phyloP scores from a whole-genome alignment of 345 rosid species.

The Cardamine resedifolia region DNA sequence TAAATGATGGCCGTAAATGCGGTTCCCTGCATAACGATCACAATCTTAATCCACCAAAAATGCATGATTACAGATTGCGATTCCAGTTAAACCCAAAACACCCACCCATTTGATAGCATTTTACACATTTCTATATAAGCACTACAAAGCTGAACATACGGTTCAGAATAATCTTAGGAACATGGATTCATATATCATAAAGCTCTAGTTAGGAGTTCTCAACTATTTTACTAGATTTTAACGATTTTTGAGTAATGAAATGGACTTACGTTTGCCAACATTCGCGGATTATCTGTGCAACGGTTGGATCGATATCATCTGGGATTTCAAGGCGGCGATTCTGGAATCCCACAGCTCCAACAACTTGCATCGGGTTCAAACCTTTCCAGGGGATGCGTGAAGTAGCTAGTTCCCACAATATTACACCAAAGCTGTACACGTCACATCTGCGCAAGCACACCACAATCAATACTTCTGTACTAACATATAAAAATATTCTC shows the following conservation, averaged over 20 bases:
- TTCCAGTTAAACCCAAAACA: neutral
- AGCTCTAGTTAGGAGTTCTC: neutral
- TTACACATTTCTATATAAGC: neutral
- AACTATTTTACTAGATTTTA: neutral
- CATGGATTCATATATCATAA: neutral
- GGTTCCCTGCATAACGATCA: constrained; percentile 64
- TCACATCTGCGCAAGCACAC: constrained; percentile 68
- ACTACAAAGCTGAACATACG: constrained; percentile 2
- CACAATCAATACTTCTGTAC: constrained; percentile 18
- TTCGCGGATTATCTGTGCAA: constrained; percentile 75
- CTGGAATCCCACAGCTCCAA: constrained; percentile 99
- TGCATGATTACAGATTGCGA: neutral
- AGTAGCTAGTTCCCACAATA: constrained; percentile 91
- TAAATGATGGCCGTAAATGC: constrained; percentile 75
- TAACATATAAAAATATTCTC: neutral
- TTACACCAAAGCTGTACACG: constrained; percentile 97
- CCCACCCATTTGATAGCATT: neutral
- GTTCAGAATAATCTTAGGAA: neutral
- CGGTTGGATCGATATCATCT: constrained; percentile 59
- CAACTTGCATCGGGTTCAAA: constrained; percentile 98
- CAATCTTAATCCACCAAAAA: constrained; percentile 7
- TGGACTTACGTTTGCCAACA: constrained; percentile 89
- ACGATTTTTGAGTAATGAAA: neutral
- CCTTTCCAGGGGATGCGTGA: constrained; percentile 87
- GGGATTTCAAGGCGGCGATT: constrained; percentile 88